Evolutionary conservation across 2,329 filamentous ascomycete species (phyloP), one percentile per base, ranked within the genome.

Genomic region (Diaporthe citri): DNA sequence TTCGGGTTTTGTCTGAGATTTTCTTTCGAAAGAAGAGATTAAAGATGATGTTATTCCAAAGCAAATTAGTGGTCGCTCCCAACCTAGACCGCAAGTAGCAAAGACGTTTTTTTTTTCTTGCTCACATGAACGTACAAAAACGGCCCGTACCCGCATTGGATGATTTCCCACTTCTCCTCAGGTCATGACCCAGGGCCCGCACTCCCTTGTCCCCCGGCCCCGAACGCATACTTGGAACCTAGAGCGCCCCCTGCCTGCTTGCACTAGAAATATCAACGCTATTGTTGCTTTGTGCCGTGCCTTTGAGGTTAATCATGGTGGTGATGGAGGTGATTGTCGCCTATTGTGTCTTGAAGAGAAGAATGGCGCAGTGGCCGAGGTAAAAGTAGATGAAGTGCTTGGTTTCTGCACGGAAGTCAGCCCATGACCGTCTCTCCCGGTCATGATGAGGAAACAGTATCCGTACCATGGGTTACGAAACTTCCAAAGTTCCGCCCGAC

Each of bases 371-470:
- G 89, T 98, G 97, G 72, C 97, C 97, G 76, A 99, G 93, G 88
- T 99, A 99, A 88, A 99, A 99, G 88, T 99, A 99, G 84, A 99
- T 98, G 88, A 99, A 99, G 86, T 99, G 97, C 88, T 98, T 98
- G 39, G 97, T 98, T 86, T 98, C 97, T 98, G 87, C 31, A 56
- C 12, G 4, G 25, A 9, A 8, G 36, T 56, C 46, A 74, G 70
- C 75, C 78, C 52, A 72, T 66, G 56, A 43, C 43, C 22, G 20
- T 25, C 20, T 28, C 12, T 3, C 15, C 15, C 25, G 1, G 31
- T 1, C 15, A 20, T 5, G 13, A 73, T 51, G 64, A 62, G 48
- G 64, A 67, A 20, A 77, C 43, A 31, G 28, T 60, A 25, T 36
- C 80, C 90, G 76, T 90, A 98, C 96, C 96, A 82, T 99, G 97